Percentiles rank a stretch among this genome's conserved stretches.
These are phyloP conservation scores for Ophiocordyceps camponoti-floridani DNA, from an alignment of 2,329 filamentous ascomycete genomes.

Conservation along the genomic window DNA sequence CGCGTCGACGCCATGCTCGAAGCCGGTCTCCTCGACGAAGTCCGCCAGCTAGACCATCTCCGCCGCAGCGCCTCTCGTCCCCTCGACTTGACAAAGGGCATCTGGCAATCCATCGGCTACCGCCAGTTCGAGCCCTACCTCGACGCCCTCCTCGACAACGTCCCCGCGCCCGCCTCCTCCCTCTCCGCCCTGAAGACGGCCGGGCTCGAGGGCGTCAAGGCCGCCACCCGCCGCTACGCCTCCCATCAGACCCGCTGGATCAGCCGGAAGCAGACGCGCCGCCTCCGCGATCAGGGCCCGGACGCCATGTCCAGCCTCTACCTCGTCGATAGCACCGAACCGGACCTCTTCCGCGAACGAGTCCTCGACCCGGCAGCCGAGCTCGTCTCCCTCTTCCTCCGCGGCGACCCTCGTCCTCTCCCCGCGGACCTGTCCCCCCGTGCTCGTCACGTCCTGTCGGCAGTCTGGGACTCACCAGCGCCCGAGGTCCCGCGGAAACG, in stretches of 20 bases:
- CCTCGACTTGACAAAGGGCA: constrained; percentile 62
- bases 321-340: constrained; percentile 63
- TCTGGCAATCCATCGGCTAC: constrained; percentile 94
- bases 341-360: constrained; percentile 37
- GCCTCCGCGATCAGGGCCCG: constrained; percentile 36
- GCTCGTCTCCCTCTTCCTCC: constrained; percentile 47
- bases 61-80: constrained; percentile 15
- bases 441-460: constrained; percentile 37
- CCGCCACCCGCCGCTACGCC: constrained; percentile 75
- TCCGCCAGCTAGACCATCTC: constrained; percentile 24
- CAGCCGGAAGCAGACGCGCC: constrained; percentile 58
- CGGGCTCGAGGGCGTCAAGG: constrained; percentile 60
- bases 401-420: constrained; percentile 30
- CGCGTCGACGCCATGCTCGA: constrained; percentile 76
- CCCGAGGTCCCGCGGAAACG: constrained; percentile 36
- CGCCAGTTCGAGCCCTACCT: constrained; percentile 75
- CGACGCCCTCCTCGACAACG: constrained; percentile 20
- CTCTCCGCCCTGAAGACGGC: constrained; percentile 24
- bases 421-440: constrained; percentile 29
- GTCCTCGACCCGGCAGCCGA: constrained; percentile 47
- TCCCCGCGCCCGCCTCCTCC: not conserved
- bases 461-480: constrained; percentile 22
- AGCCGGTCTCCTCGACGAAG: constrained; percentile 29
- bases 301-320: constrained; percentile 44
- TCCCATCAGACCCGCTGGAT: constrained; percentile 79